Conservation (phyloP, 768 basidiomycete genomes). For the Podaxis sp. region DNA sequence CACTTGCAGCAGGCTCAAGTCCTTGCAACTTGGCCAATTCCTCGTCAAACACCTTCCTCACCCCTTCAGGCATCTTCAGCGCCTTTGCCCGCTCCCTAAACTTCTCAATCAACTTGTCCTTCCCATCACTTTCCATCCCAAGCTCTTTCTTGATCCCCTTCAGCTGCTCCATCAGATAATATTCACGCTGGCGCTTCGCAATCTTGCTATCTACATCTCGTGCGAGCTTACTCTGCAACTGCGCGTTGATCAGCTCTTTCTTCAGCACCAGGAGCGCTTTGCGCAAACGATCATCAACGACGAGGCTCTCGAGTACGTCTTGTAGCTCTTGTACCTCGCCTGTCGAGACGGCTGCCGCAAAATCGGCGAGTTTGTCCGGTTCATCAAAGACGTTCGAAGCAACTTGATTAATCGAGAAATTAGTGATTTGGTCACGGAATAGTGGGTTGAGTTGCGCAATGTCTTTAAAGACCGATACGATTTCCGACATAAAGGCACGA, state of each 20-base stretch:
- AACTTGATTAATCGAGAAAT: constrained; percentile 90
- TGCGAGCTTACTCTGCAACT: constrained; percentile 88
- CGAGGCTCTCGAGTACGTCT: constrained; percentile 84
- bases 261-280: constrained; percentile 91
- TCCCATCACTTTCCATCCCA: constrained; percentile 92
- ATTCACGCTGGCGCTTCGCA: constrained; percentile 90
- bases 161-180: constrained; percentile 95
- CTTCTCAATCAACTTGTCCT: constrained; percentile 91
- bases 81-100: constrained; percentile 80
- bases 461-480: constrained; percentile 97
- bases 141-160: constrained; percentile 96
- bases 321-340: constrained; percentile 93
- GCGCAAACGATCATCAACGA: constrained; percentile 83
- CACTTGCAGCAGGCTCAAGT: constrained; percentile 86
- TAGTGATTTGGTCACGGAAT: constrained; percentile 97
- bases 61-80: constrained; percentile 85
- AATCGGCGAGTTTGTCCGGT: constrained; percentile 95
- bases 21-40: constrained; percentile 87
- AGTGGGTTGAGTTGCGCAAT: constrained; percentile 95
- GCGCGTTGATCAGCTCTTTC: constrained; percentile 97
- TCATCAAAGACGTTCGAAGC: constrained; percentile 95
- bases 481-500: constrained; percentile 94
- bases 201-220: constrained; percentile 94
- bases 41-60: constrained; percentile 94
- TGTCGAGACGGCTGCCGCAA: constrained; percentile 91